Evolutionary conservation across 176 grass and related monocot species (phyloP), one percentile per base, ranked within the genome.

Genomic region (Oryza australiensis): DNA sequence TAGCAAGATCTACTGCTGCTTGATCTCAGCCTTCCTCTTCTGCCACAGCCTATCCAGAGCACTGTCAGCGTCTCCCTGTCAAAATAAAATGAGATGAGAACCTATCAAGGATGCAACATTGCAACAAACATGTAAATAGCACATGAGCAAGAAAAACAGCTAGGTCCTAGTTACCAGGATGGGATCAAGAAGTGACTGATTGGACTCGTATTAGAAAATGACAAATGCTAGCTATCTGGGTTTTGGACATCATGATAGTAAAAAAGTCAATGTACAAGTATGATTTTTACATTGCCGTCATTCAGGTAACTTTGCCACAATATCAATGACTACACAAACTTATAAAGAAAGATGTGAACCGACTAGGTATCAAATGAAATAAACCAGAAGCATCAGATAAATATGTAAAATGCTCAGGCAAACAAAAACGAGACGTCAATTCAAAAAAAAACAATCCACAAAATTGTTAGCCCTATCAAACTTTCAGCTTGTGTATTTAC

Each of bases 21-120:
- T 86, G 74, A 93, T 41, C 51, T 93, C 88, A 86, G 86, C 81
- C 85, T 89, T 89, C 86, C 84, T 91, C 89, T 91, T 92, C 55
- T 83, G 77, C 94, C 94, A 97, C 69, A 97, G 89, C 94, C 94
- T 93, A 70, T 97, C 94, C 29, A 97, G 68, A 4, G 94, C 89
- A 37, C 94, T 45, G 66, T 97, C 94, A 8, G 91, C 94, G 46
- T 93, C 91, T 72, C 91, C 94, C 94, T 97, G 80, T 22, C 24
- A 66, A 48, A 22, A 69, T 5, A 40, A 41, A 73, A 74, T 22
- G 12, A 5, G 0, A 75, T 88, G 29, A 75, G 38, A 86, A 75
- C 23, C 2, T 10, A n/a, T 8, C 46, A 9, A 32, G 8, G 3
- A 28, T 55, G 3, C 1, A 53, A 5, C 5, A n/a, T 16, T 41